Percentiles rank a stretch among this genome's conserved stretches.
phyloP scores from a whole-genome alignment of 768 basidiomycete species.

The Hypholoma sublateritium region DNA sequence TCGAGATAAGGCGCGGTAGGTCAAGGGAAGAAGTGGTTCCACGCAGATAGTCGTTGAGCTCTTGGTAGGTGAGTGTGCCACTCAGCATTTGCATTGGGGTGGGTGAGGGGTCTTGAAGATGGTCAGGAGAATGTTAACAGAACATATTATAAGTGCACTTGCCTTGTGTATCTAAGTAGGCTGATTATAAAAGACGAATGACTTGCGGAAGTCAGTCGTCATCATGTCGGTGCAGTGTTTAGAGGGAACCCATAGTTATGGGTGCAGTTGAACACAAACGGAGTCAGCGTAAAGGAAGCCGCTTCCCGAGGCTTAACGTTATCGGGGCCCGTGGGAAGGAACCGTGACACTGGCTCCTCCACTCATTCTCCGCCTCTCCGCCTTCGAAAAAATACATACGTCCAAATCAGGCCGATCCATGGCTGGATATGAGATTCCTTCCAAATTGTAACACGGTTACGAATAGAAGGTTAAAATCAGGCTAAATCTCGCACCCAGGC shows the following conservation, averaged over 20 bases:
- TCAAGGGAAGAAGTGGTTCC: slow-evolving; percentile 3
- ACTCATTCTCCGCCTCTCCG: not conserved
- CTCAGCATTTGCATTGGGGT: not conserved
- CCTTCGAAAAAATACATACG: not conserved
- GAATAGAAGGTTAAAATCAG: slow-evolving; percentile 1
- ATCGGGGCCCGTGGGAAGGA: not conserved
- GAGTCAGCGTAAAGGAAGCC: not conserved
- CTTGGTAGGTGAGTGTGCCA: slow-evolving; percentile 2
- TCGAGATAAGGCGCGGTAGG: slow-evolving; percentile 2
- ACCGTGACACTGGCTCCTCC: not conserved
- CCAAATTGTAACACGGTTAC: not conserved
- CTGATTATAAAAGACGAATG: not conserved
- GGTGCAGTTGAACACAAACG: not conserved
- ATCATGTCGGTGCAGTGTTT: not conserved
- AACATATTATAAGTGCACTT: not conserved
- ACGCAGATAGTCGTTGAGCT: slow-evolving; percentile 1
- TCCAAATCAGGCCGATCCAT: not conserved
- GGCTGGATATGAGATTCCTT: not conserved
- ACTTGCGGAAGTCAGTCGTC: not conserved
- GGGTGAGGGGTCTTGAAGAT: not conserved
- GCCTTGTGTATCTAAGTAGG: not conserved
- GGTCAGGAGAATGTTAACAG: not conserved
- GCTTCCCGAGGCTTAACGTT: not conserved
- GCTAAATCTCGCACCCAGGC: not conserved
- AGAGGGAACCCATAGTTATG: not conserved